Evolutionary conservation across 176 grass and related monocot species (phyloP), one percentile per base, ranked within the genome.

Genomic region (Panicum miliaceum): DNA sequence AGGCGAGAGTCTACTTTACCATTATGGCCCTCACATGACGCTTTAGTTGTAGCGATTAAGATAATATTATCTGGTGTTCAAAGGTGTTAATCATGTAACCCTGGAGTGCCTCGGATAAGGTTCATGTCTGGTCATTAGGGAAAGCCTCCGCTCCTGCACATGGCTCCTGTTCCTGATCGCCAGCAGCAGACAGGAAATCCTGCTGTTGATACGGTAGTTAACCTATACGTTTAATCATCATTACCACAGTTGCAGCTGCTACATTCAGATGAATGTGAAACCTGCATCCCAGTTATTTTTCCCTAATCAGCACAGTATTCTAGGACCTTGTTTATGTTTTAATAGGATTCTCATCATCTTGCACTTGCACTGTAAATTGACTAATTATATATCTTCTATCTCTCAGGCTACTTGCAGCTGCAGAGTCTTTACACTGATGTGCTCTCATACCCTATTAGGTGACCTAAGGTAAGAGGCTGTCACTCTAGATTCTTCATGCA

Each of bases 161-260:
- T 93, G 91, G 88, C 72, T 74, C 81, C n/a, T 92, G 73, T 87
- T 90, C 64, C 79, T 60, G 71, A 79, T 78, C 46, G 46, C 57
- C 57, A 25, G 71, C 46, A 78, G 77, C 78, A 82, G 88, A 90
- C 91, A 93, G 48, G 78, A 90, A 79, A 93, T 93, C 91, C 78
- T 87, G 81, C 64, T 87, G 81, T 74, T 76, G 81, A 92, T 87
- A 89, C 45, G 81, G 84, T 58, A 50, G 67, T 73, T 82, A 82
- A 78, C 82, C 18, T 84, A 29, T 80, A 82, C 68, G 85, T 73
- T 87, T 74, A 84, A 88, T 82, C 88, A 75, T 85, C 59, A 38
- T 76, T 69, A 36, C 81, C 77, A 85, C 73, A 48, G 66, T 68
- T 87, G 52, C 84, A n/a, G 50, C 22, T 48, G 62, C 78, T 83